A percentile compares a stretch with the other conserved stretches of the same genome.
Evolutionary conservation across 1,139 yeast genomes (phyloP).

Genomic region (Hanseniaspora sp.): DNA sequence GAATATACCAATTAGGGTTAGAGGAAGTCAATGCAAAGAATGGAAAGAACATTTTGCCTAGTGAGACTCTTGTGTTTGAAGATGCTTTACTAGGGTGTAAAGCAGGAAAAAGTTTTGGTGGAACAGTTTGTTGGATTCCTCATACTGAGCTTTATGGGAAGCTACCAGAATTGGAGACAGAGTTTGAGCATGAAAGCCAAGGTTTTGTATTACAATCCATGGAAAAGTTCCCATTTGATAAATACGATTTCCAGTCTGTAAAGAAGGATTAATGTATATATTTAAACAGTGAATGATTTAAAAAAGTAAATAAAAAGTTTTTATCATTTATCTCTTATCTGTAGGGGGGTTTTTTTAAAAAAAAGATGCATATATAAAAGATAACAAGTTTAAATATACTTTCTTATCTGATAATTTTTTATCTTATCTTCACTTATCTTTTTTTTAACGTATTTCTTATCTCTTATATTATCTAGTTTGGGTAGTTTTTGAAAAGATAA

Average conservation of each 20-base stretch:
- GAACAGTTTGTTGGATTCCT: slow-evolving; percentile 85
- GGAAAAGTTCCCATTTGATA: slow-evolving; percentile 30
- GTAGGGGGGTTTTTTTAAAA: neutral
- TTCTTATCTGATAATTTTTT: too few species aligned
- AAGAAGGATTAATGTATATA: neutral
- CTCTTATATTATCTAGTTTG: neutral
- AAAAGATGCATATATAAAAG: neutral
- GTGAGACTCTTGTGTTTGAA: slow-evolving; percentile 81
- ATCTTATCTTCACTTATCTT: too few species aligned
- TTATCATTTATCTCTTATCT: neutral
- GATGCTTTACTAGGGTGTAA: slow-evolving; percentile 86
- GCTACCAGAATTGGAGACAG: slow-evolving; percentile 40
- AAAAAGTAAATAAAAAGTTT: neutral
- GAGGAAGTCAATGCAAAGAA: slow-evolving; percentile 47
- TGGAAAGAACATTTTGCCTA: slow-evolving; percentile 44
- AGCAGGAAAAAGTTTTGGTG: slow-evolving; percentile 78
- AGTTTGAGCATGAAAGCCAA: slow-evolving; percentile 47
- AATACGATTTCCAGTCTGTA: slow-evolving; percentile 1
- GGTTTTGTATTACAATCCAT: slow-evolving; percentile 45
- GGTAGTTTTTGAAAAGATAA: slow-evolving; percentile 56
- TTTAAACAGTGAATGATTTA: neutral
- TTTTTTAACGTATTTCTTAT: neutral
- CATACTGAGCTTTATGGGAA: slow-evolving; percentile 56
- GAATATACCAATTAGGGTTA: slow-evolving; percentile 79
- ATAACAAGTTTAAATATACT: neutral